These are phyloP conservation scores for Sungouiozyma ichnusensis DNA, from an alignment of 805 yeast species.

Conservation along the genomic window DNA sequence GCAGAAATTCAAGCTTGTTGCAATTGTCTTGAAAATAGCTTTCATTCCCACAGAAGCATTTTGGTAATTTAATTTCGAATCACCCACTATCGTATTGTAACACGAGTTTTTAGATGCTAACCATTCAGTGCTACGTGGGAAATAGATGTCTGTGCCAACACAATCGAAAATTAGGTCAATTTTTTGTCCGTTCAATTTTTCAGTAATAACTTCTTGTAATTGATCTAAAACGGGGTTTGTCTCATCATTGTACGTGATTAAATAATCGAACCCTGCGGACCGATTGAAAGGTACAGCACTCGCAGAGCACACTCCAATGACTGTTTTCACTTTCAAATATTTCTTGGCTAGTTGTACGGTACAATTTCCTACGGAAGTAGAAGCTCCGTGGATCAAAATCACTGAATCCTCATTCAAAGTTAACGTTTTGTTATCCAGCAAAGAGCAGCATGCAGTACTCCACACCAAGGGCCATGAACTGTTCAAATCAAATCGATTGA, in stretches of 20 bases:
- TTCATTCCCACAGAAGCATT: slow-evolving; percentile 2
- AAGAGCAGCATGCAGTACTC: slow-evolving; percentile 46
- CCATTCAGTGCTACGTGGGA: slow-evolving; percentile 32
- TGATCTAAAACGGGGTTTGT: slow-evolving; percentile 27
- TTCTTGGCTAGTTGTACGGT: slow-evolving; percentile 48
- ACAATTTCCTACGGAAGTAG: slow-evolving; percentile 55
- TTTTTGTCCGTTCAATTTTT: slow-evolving; percentile 29
- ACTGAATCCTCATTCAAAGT: slow-evolving; percentile 33
- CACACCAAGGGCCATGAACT: slow-evolving; percentile 56
- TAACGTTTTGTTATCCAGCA: slow-evolving; percentile 26
- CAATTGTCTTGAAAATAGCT: slow-evolving; percentile 3
- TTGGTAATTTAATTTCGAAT: slow-evolving; percentile 29
- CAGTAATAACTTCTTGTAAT: slow-evolving; percentile 23
- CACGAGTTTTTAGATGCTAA: slow-evolving; percentile 40
- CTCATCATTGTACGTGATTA: slow-evolving; percentile 46
- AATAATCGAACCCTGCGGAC: slow-evolving; percentile 46
- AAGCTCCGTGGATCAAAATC: slow-evolving; percentile 62
- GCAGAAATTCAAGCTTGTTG: slow-evolving; percentile 9
- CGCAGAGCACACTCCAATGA: slow-evolving; percentile 49
- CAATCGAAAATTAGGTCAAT: slow-evolving; percentile 59
- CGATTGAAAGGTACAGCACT: slow-evolving; percentile 36
- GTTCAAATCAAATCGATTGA: slow-evolving; percentile 14
- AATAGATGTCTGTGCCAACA: slow-evolving; percentile 47
- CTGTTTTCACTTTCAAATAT: slow-evolving; percentile 35
- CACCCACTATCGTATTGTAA: slow-evolving; percentile 51